Percentiles rank a stretch among this genome's conserved stretches.
Conservation (phyloP, 768 basidiomycete species). For the Mycena galericulata region DNA sequence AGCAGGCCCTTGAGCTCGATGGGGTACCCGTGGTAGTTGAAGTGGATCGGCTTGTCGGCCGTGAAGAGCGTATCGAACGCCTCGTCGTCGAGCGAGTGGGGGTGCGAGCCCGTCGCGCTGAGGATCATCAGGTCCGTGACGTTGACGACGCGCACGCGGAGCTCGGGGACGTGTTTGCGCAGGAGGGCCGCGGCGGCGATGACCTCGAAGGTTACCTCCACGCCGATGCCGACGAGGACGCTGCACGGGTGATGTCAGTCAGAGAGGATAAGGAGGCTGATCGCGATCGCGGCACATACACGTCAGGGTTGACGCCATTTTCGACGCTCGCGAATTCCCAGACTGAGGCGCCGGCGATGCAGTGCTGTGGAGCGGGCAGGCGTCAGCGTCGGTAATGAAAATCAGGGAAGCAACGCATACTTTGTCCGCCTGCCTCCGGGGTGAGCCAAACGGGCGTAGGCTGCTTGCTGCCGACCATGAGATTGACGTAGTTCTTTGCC, state of each 20-base stretch:
- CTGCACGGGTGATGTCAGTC: slow-evolving; percentile 53
- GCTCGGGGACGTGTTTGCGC: slow-evolving; percentile 71
- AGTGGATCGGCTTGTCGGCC: slow-evolving; percentile 71
- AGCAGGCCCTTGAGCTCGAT: slow-evolving; percentile 77
- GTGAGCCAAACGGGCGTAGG: slow-evolving; percentile 62
- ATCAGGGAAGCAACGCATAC: slow-evolving; percentile 44
- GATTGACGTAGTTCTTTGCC: slow-evolving; percentile 87
- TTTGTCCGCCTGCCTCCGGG: slow-evolving; percentile 78
- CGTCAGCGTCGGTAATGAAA: slow-evolving; percentile 9
- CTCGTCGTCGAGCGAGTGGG: slow-evolving; percentile 73
- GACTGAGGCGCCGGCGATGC: slow-evolving; percentile 86
- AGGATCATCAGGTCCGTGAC: slow-evolving; percentile 93
- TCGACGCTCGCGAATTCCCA: slow-evolving; percentile 89
- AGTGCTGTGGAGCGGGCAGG: slow-evolving; percentile 62
- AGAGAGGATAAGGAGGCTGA: not conserved
- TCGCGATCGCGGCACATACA: slow-evolving; percentile 53
- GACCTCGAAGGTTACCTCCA: slow-evolving; percentile 90
- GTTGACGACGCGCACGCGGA: slow-evolving; percentile 90
- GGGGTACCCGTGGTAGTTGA: slow-evolving; percentile 90
- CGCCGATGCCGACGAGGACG: slow-evolving; percentile 88
- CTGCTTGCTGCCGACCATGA: slow-evolving; percentile 61
- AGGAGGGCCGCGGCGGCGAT: slow-evolving; percentile 88
- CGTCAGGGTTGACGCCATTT: slow-evolving; percentile 77
- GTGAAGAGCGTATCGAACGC: slow-evolving; percentile 83
- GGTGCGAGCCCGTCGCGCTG: slow-evolving; percentile 74